A percentile compares a stretch with the other conserved stretches of the same genome.
These are phyloP conservation scores for Anisodus tanguticus DNA, from an alignment of 257 asterid genomes.

Conservation along the genomic window DNA sequence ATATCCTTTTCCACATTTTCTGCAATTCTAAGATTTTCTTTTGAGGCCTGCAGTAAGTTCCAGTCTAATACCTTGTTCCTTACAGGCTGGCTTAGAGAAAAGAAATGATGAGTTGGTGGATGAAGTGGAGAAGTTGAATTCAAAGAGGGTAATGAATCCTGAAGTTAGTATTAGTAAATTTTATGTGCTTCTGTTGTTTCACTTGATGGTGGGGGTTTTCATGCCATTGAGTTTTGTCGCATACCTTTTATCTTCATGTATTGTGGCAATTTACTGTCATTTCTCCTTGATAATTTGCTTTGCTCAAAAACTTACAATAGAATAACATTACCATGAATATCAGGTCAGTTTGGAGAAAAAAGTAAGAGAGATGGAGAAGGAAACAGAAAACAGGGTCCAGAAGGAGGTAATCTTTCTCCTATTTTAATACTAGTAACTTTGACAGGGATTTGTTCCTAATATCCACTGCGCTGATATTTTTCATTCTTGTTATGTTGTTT, in stretches of 20 bases:
- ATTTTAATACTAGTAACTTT: constrained; percentile 29
- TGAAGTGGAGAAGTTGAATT: constrained; percentile 51
- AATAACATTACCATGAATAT: constrained; percentile 31
- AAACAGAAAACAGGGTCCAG: constrained; percentile 56
- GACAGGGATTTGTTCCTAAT: constrained; percentile 1
- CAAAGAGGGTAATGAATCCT: constrained; percentile 49
- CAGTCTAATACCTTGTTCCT: constrained; percentile 30
- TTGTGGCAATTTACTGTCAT: constrained; percentile 12
- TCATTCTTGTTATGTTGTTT: background rate
- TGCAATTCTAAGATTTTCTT: constrained; percentile 26
- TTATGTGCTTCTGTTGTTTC: constrained; percentile 28
- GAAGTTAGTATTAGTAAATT: constrained; percentile 1
- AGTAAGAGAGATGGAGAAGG: constrained; percentile 64
- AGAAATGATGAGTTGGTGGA: constrained; percentile 52
- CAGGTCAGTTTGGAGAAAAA: constrained; percentile 65
- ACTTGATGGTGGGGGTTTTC: constrained; percentile 17
- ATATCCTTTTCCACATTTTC: constrained; percentile 4
- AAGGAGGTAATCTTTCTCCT: constrained; percentile 58
- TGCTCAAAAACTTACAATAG: constrained; percentile 11
- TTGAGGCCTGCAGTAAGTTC: constrained; percentile 21
- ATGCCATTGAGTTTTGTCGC: constrained; percentile 26
- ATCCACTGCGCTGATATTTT: constrained; percentile 16
- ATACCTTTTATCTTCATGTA: background rate
- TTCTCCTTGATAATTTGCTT: constrained; percentile 17
- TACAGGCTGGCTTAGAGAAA: constrained; percentile 56